Base-by-base conservation (phyloP, 176 grass and related monocot genomes). In the Saccharum spontaneum region DNA sequence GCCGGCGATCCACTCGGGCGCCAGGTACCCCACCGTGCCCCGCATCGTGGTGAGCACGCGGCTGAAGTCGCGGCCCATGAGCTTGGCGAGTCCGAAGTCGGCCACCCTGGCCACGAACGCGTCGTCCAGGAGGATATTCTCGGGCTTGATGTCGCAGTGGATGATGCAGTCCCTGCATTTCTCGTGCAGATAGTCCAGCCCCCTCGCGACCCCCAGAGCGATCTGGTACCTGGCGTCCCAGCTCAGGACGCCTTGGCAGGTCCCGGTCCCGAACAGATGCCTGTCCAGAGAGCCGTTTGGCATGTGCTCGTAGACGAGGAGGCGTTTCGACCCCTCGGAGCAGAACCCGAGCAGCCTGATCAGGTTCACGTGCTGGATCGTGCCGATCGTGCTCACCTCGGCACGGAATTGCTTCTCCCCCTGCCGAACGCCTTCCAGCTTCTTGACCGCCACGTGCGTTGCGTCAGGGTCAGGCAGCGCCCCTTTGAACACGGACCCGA, bases 321-420 rank as follows among this genome's bases (percentile, higher is more conserved):
- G 52, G 36, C 91, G 82, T 1, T 31, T 45, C 6, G 63, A 71
- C 0, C 88, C 34, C 66, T 90, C 28, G 23, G 92, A 90, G 88
- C 92, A 93, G 72, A 90, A 90, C 7, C 92, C 92, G 12, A 90
- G 86, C 15, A 94, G 64, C 0, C 75, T 40, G 81, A 94, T 88
- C 23, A 94, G 86, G 83, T 94, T 94, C 10, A 94, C 83, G 62
- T 90, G 92, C 76, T 94, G 92, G 37, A 90, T 80, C 10, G 79
- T 90, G 26, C 92, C 92, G 33, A 94, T 83, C 0, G 92, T 94
- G 86, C 86, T 94, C 70, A 94, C 88, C 86, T 94, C 92, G 3
- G 86, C 80, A 0, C 92, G 92, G 79, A 91, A 94, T 69, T 94
- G 89, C 87, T 94, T 94, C 87, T 91, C 92, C n/a, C 92, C 92